Base-by-base conservation (phyloP, 1,284 basidiomycete genomes). In the Entoloma clypeatum region DNA sequence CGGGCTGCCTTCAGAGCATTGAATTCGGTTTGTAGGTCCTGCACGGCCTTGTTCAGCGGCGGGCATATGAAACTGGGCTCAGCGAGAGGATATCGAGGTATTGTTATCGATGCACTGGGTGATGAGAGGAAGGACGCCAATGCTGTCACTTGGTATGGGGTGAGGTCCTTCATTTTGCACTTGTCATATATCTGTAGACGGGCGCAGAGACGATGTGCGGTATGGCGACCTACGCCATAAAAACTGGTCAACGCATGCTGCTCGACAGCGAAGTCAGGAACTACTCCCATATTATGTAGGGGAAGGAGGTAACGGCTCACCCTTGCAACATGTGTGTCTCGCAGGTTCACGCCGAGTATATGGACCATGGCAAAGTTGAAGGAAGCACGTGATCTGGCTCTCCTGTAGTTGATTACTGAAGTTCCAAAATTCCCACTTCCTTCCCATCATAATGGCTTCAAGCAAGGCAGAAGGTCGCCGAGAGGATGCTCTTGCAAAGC, bases 71-170 rank as follows among this genome's bases (percentile, higher is more conserved):
- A 83, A 37, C 63, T 51, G 8, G 71, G 65, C 5, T 66, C 49
- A 1, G 86, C 86, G 29, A 87, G 74, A 9, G 80, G 82, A 51
- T 75, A 75, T 39, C 69, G 77, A 29, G 75, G 79, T 21, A 77
- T 70, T 16, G 76, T 74, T 8, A 75, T 69, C 10, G 81, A 75
- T 17, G 84, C 86, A 18, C 75, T 67, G 0, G 92, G 92, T 0
- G 90, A 89, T 1, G 90, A 92, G 9, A 95, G 79, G 64, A 92
- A 92, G 8, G 92, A 88, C 7, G 90, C 84, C 11, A 95, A 75
- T 25, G 81, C 74, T 10, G 88, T 93, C 43, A 92, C 71, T 71
- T 95, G 92, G 19, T 75, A 69, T 18, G 89, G 81, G 8, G 85
- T 81, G 18, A 95, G 70, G 56, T 88, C 77, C 37, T 75, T 75